Conservation (phyloP, 176 grass and related monocot genomes). For the Luzula sylvatica region DNA sequence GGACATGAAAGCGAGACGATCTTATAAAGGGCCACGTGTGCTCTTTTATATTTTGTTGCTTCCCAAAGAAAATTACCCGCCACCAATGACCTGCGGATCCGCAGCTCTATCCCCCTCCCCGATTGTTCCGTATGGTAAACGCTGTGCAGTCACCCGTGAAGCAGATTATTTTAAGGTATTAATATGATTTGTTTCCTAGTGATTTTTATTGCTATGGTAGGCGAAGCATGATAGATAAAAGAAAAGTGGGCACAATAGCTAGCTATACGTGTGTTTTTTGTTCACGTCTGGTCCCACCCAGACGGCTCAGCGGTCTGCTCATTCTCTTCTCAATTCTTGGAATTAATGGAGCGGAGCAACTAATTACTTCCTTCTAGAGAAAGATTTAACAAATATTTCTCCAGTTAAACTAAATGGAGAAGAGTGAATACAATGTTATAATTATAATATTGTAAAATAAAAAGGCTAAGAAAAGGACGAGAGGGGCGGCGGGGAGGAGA, state of each 20-base stretch:
- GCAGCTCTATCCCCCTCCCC: no score
- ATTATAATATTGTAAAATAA: neutral
- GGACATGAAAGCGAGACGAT: slow-evolving; percentile 9
- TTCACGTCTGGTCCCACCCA: neutral
- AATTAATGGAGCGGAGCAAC: neutral
- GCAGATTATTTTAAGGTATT: no score
- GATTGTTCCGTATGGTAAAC: no score
- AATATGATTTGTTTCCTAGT: no score
- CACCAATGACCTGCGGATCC: neutral
- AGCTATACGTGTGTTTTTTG: slow-evolving; percentile 5
- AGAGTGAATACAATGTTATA: neutral
- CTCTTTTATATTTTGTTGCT: neutral
- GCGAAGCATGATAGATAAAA: no score
- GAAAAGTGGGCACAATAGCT: no score
- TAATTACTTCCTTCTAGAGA: no score
- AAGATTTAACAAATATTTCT: no score
- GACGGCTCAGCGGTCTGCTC: neutral
- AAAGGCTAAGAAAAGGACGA: neutral
- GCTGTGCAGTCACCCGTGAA: neutral
- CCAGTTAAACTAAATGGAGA: neutral
- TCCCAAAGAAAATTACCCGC: neutral
- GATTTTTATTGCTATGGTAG: no score
- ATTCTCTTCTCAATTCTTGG: neutral
- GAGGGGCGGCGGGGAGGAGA: slow-evolving; percentile 36
- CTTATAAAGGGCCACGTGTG: slow-evolving; percentile 7